Percentiles rank a stretch among this genome's conserved stretches.
These are phyloP conservation scores for Bassia scoparia DNA, from an alignment of 148 eudicot species.

Conservation along the genomic window DNA sequence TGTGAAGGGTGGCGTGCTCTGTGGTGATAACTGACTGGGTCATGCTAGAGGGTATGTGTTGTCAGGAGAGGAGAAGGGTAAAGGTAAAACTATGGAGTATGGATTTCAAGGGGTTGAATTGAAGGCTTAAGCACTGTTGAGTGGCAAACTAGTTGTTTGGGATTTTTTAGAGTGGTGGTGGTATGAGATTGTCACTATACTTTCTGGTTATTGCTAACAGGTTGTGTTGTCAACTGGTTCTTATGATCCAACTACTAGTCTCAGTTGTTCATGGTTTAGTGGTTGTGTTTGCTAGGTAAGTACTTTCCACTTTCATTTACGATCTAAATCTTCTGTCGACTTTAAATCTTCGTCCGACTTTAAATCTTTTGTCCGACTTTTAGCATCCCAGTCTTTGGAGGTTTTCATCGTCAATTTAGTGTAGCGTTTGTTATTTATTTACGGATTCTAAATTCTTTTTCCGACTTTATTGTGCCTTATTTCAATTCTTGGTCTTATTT, in stretches of 20 bases:
- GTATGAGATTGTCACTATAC: slow-evolving; percentile 88
- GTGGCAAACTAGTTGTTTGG: slow-evolving; percentile 80
- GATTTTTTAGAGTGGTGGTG: slow-evolving; percentile 98
- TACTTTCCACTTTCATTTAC: background rate
- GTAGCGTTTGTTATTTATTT: too few relatives aligned
- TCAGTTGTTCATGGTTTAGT: slow-evolving; percentile 80
- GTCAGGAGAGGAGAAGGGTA: slow-evolving; percentile 34
- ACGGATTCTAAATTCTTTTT: too few relatives aligned
- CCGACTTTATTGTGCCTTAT: too few relatives aligned
- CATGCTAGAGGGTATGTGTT: slow-evolving; percentile 63
- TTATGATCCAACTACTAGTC: slow-evolving; percentile 81
- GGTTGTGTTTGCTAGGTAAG: slow-evolving; percentile 81
- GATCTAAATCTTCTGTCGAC: too few relatives aligned
- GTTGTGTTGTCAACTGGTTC: slow-evolving; percentile 81
- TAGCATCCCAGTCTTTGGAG: too few relatives aligned
- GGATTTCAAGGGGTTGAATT: slow-evolving; percentile 16
- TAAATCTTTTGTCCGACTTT: too few relatives aligned
- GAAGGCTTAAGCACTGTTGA: slow-evolving; percentile 47
- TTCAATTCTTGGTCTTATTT: too few relatives aligned
- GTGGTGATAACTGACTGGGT: slow-evolving; percentile 73
- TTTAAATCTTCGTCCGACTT: too few relatives aligned
- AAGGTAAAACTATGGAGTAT: slow-evolving; percentile 23
- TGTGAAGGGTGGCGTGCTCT: slow-evolving; percentile 66
- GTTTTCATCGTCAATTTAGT: too few relatives aligned
- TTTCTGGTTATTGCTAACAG: slow-evolving; percentile 68